These are phyloP conservation scores for Abrus precatorius DNA, from an alignment of 306 rosid genomes.

Conservation along the genomic window DNA sequence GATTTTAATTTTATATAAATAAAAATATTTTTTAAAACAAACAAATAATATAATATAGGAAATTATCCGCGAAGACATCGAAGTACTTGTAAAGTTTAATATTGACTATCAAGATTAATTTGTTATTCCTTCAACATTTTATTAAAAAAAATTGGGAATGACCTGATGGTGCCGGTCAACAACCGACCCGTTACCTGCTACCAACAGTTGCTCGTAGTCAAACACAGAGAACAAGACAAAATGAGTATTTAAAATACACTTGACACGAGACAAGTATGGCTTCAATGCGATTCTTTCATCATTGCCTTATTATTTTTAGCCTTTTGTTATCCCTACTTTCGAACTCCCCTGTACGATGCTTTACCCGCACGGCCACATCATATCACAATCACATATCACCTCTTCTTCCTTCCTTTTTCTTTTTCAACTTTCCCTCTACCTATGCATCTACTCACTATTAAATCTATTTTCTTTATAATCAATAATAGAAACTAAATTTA, in stretches of 20 bases:
- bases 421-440: background rate
- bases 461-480: too few species aligned
- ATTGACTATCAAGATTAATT: too few species aligned
- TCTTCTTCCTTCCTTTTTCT: background rate
- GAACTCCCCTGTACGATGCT: conserved; percentile 46
- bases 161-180: conserved; percentile 59
- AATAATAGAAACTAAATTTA: too few species aligned
- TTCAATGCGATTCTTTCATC: conserved; percentile 66
- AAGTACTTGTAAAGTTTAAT: too few species aligned
- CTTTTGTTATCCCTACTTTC: conserved; percentile 53
- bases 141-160: background rate
- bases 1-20: too few species aligned
- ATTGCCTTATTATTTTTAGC: conserved; percentile 77
- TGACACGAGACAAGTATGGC: conserved; percentile 50
- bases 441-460: too few species aligned
- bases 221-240: conserved; percentile 55
- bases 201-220: conserved; percentile 53
- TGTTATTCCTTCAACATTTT: too few species aligned
- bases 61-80: too few species aligned
- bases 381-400: conserved; percentile 20
- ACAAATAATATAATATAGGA: too few species aligned
- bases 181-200: conserved; percentile 60
- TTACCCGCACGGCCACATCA: conserved; percentile 51
- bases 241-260: conserved; percentile 38
- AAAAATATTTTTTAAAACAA: too few species aligned